Evolutionary conservation across 208 protist species (phyloP).

Genomic region (Crithidia brevicula): DNA sequence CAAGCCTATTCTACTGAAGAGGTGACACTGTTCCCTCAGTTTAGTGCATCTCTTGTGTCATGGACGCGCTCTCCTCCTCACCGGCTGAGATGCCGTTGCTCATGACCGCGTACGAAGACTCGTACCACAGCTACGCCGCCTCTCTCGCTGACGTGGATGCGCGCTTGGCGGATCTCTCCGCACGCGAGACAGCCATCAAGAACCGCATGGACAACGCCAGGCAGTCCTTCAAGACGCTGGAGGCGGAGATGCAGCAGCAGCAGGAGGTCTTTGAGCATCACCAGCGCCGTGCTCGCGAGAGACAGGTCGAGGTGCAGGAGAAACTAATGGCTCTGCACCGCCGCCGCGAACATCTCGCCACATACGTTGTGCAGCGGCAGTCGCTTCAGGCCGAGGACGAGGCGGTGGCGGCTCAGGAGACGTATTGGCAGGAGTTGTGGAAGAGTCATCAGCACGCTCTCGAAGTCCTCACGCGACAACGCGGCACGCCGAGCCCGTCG

Average conservation of each 20-base stretch:
- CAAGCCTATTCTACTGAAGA: too few species aligned
- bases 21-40: too few species aligned
- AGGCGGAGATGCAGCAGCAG: constrained; percentile 1
- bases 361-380: background rate
- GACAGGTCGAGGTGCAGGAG: constrained; percentile 1
- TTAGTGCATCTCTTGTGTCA: too few species aligned
- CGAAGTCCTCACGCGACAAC: background rate
- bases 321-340: background rate
- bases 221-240: background rate
- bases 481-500: background rate
- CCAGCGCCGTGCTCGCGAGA: background rate
- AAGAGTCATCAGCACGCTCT: background rate
- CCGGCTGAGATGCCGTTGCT: constrained; percentile 6
- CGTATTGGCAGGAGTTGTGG: constrained; percentile 1
- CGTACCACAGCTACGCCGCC: background rate
- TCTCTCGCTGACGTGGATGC: constrained; percentile 4
- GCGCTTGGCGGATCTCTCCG: background rate
- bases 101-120: constrained; percentile 20
- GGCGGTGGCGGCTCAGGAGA: constrained; percentile 2
- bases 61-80: background rate
- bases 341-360: background rate
- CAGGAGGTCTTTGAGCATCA: background rate
- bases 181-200: background rate
- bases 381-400: background rate
- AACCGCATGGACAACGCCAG: background rate